These are phyloP conservation scores for Pleurozium schreberi DNA, from an alignment of 225 moss, liverwort and hornwort genomes.

Conservation along the genomic window DNA sequence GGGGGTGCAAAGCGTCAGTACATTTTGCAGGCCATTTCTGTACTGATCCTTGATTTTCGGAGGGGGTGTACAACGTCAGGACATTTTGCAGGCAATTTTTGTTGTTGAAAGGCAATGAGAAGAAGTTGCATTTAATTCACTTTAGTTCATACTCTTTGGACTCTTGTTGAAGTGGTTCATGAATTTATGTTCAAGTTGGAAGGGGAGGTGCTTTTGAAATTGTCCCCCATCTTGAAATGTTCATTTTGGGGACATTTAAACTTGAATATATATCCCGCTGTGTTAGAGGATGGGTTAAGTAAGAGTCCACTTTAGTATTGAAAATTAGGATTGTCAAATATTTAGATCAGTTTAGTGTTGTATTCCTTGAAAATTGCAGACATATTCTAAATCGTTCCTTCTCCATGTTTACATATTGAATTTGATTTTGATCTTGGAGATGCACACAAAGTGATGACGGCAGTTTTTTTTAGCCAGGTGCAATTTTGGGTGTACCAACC, in stretches of 20 bases:
- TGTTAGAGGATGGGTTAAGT: neutral
- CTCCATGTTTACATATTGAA: neutral
- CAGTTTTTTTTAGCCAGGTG: neutral
- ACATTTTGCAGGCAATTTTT: neutral
- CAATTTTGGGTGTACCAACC: neutral
- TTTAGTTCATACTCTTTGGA: too few relatives aligned
- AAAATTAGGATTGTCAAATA: neutral
- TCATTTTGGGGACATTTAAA: neutral
- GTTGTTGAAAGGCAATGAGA: neutral
- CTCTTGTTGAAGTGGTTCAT: neutral
- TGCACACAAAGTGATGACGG: neutral
- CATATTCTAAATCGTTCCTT: neutral
- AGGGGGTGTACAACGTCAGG: neutral
- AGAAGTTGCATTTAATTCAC: neutral
- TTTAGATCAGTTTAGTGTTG: neutral
- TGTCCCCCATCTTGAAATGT: neutral
- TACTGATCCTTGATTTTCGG: neutral
- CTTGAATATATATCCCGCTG: fast-evolving
- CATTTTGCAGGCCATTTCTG: too few relatives aligned
- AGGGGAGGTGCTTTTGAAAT: neutral
- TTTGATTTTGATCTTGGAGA: neutral
- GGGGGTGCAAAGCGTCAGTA: too few relatives aligned
- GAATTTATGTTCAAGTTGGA: neutral
- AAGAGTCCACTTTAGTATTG: neutral
- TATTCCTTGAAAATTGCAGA: neutral